phyloP scores from a whole-genome alignment of 2,329 filamentous ascomycete genomes.

The Exophiala lecanii-corni region DNA sequence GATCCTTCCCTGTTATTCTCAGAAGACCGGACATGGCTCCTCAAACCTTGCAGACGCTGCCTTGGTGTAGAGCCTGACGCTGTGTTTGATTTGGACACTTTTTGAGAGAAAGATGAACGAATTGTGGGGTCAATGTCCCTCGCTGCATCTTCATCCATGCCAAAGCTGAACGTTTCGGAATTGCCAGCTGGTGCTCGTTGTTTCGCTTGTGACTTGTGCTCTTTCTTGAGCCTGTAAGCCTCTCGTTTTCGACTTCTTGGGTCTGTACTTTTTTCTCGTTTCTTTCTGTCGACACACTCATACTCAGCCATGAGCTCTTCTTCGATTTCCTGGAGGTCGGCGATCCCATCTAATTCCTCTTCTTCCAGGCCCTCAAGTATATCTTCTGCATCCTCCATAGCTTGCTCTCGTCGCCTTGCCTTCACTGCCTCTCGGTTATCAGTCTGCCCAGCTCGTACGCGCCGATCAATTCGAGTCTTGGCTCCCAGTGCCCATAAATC shows the following conservation, averaged over 20 bases:
- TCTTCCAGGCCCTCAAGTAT: not conserved
- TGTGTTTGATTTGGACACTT: too few relatives aligned
- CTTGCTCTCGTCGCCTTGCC: not conserved
- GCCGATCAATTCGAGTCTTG: constrained; percentile 68
- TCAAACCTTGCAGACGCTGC: too few relatives aligned
- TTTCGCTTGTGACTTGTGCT: not conserved
- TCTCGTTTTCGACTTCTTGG: not conserved
- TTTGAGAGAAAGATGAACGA: too few relatives aligned
- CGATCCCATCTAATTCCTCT: not conserved
- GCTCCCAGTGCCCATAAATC: constrained; percentile 94
- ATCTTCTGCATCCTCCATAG: not conserved
- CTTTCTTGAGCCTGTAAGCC: not conserved
- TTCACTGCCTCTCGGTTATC: constrained; percentile 16
- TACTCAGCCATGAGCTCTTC: too few relatives aligned
- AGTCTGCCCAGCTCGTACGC: constrained; percentile 43
- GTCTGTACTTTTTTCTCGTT: not conserved
- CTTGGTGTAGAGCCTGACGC: too few relatives aligned
- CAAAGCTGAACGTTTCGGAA: not conserved
- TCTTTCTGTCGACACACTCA: not conserved
- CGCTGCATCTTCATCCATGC: not conserved
- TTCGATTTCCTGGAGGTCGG: too few relatives aligned
- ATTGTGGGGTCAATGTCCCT: not conserved
- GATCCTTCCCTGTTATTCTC: too few relatives aligned
- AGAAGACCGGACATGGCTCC: too few relatives aligned
- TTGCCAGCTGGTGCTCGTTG: not conserved